Base-by-base conservation (phyloP, 257 asterid species). In the Nicotiana benthamiana region DNA sequence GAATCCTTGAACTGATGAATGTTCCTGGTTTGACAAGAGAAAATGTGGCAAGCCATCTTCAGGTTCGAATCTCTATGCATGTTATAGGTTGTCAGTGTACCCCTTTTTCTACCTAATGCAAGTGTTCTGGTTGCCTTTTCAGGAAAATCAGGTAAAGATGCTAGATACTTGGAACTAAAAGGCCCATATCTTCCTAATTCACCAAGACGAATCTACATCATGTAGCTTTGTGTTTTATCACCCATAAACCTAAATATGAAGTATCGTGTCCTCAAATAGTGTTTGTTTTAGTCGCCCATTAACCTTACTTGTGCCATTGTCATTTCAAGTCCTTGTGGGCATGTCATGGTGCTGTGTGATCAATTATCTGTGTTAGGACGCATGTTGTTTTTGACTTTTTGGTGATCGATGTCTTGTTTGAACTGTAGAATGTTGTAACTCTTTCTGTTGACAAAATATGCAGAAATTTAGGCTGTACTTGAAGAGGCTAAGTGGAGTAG, bases 41-140 rank as follows among this genome's bases (percentile, higher is more conserved):
- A 84, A 93, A 93, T 61, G 97, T 93, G 76, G 98, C 98, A 65
- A 93, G 98, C 85, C 98, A 93, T 86, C 89, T 93, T 83, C 98
- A 93, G 97, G 98, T 93, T 27, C 64, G 64, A 72, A 67, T 72
- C 43, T 80, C 56, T 67, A 75, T 70, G 79, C 79, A 48, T 74
- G 79, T 8, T 72, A 46, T 46, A 74, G 79, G 61, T 48, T 74
- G 79, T 26, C 79, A 74, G 15, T 48, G 79, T 9, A 65, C 79
- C 56, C 24, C 40, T 74, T 76, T 80, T 57, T 10, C 17, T 30
- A 61, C 53, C 28, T 36, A 27, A 82, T 68, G 34, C 22, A 15
- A 60, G 34, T 32, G 48, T 30, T 76, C 26, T 74, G 61, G 26
- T 74, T 74, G 60, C 79, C 79, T 74, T 74, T 74, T 74, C 79